phyloP scores from a whole-genome alignment of 192 early-diverging fungal genomes.

The Phlyctochytrium bullatum region DNA sequence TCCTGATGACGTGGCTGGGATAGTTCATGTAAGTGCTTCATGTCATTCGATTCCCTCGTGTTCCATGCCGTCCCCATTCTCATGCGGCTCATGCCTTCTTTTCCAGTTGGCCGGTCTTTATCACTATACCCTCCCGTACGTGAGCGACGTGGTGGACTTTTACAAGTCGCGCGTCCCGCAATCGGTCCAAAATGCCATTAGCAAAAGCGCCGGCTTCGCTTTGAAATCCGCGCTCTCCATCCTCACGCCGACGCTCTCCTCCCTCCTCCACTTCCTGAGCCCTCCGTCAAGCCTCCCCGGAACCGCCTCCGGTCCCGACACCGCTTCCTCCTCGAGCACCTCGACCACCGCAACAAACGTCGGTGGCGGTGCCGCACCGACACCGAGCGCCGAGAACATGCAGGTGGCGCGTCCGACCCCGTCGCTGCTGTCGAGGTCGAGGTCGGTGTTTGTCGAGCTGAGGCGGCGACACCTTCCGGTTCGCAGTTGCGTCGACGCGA shows the following conservation, averaged over 20 bases:
- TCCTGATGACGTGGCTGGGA: conserved; percentile 46
- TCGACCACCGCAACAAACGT: background rate
- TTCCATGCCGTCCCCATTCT: no score
- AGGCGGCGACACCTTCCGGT: conserved; percentile 39
- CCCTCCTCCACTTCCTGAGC: conserved; percentile 15
- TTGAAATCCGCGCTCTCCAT: conserved; percentile 24
- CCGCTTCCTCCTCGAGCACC: background rate
- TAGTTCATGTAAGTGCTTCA: conserved; percentile 36
- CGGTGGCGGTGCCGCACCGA: background rate
- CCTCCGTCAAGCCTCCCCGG: background rate
- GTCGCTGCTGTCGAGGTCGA: background rate
- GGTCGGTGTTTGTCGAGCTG: conserved; percentile 16
- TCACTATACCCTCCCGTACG: conserved; percentile 33
- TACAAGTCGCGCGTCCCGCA: conserved; percentile 34
- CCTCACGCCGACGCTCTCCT: conserved; percentile 23
- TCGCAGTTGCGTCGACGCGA: conserved; percentile 19
- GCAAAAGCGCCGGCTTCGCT: conserved; percentile 18
- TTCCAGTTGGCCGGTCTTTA: conserved; percentile 42
- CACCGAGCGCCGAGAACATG: background rate
- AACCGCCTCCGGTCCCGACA: background rate
- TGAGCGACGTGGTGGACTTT: conserved; percentile 37
- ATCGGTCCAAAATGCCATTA: conserved; percentile 23
- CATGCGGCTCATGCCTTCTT: background rate
- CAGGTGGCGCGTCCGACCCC: background rate
- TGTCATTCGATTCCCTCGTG: background rate